These are phyloP conservation scores for Wickerhamomyces tratensis DNA, from an alignment of 805 yeast genomes.

Conservation along the genomic window DNA sequence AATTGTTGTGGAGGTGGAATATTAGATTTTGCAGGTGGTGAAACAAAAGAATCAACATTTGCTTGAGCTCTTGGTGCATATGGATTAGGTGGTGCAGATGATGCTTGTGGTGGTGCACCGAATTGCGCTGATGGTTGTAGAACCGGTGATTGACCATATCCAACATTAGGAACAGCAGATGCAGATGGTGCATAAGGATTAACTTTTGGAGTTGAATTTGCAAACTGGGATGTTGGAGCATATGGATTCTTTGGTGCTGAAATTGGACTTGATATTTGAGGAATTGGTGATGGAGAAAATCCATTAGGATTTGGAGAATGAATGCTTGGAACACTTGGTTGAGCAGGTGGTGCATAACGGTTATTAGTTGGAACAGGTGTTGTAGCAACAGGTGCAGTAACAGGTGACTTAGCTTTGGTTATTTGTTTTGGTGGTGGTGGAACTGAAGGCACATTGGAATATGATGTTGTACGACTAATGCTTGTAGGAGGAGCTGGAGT, in stretches of 20 bases:
- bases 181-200: not conserved
- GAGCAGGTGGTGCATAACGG: constrained; percentile 26
- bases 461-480: constrained; percentile 13
- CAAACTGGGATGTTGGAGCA: constrained; percentile 20
- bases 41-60: constrained; percentile 1
- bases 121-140: constrained; percentile 1
- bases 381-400: constrained; percentile 5
- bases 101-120: constrained; percentile 14
- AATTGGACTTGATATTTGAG: constrained; percentile 8
- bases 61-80: constrained; percentile 18
- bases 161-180: constrained; percentile 5
- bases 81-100: constrained; percentile 5
- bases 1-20: too few relatives aligned
- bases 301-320: constrained; percentile 19
- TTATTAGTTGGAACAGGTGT: constrained; percentile 18
- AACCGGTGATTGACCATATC: constrained; percentile 10
- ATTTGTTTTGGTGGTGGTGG: constrained; percentile 27
- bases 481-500: constrained; percentile 12
- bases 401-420: constrained; percentile 16
- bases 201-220: constrained; percentile 4
- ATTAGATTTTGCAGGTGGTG: too few relatives aligned
- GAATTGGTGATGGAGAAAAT: constrained; percentile 5
- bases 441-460: constrained; percentile 15
- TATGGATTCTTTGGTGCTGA: constrained; percentile 24
- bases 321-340: constrained; percentile 11